Evolutionary conservation across 1,139 yeast genomes (phyloP).

Genomic region (Candida sojae): DNA sequence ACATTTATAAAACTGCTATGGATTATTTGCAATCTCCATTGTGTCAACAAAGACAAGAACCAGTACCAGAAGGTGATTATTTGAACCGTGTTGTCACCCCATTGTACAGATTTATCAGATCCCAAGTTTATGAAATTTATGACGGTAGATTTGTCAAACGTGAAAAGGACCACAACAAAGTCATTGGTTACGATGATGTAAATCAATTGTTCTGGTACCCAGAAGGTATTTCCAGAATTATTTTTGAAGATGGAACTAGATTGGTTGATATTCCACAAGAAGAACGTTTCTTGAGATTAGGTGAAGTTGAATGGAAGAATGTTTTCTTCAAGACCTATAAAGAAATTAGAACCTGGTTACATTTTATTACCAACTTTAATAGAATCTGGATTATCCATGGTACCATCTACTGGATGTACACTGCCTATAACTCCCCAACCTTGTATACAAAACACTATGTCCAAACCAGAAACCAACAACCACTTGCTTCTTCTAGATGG

Average conservation of each 20-base stretch:
- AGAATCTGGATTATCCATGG: conserved; percentile 97
- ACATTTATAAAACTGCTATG: conserved; percentile 88
- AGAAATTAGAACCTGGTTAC: conserved; percentile 98
- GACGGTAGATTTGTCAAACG: conserved; percentile 97
- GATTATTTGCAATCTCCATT: conserved; percentile 87
- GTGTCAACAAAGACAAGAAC: conserved; percentile 87
- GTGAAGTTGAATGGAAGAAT: conserved; percentile 90
- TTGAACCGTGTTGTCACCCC: conserved; percentile 93
- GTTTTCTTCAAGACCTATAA: conserved; percentile 96
- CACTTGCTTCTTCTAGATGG: conserved; percentile 87
- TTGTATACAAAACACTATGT: conserved; percentile 83
- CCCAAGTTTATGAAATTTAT: conserved; percentile 91
- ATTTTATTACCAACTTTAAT: conserved; percentile 90
- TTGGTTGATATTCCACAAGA: conserved; percentile 86
- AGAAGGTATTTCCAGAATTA: conserved; percentile 93
- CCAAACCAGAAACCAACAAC: conserved; percentile 82
- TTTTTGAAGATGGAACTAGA: conserved; percentile 88
- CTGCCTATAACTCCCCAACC: conserved; percentile 90
- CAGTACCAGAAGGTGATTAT: conserved; percentile 95
- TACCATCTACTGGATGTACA: conserved; percentile 90
- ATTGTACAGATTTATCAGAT: conserved; percentile 82
- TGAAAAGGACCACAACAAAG: conserved; percentile 92
- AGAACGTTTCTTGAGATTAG: conserved; percentile 86
- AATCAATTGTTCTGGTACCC: conserved; percentile 99
- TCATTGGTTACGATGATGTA: conserved; percentile 97